Percentiles rank a stretch among this genome's conserved stretches.
phyloP scores from a whole-genome alignment of 2,329 filamentous ascomycete species.

The Botrytis hyacinthi region DNA sequence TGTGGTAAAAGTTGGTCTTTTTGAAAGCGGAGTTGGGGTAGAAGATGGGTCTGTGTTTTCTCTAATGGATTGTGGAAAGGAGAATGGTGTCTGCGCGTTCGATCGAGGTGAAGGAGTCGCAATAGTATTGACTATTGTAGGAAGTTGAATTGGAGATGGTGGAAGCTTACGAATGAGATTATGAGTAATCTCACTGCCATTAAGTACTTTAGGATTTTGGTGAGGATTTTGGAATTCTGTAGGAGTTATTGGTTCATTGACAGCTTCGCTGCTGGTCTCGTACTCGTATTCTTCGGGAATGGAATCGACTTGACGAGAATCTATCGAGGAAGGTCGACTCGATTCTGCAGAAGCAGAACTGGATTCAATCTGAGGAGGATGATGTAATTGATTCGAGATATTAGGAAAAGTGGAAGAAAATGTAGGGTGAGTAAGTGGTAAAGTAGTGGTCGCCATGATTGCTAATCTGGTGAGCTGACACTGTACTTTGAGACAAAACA shows the following conservation, averaged over 20 bases:
- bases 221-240: conserved; percentile 57
- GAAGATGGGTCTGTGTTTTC: background rate
- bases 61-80: conserved; percentile 12
- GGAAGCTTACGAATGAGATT: conserved; percentile 14
- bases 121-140: conserved; percentile 30
- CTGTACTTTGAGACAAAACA: background rate
- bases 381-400: conserved; percentile 14
- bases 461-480: background rate
- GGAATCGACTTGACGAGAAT: conserved; percentile 47
- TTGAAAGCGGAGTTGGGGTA: conserved; percentile 12
- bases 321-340: conserved; percentile 30
- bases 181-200: conserved; percentile 18
- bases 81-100: background rate
- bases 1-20: conserved; percentile 21
- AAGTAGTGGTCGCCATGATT: conserved; percentile 15
- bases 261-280: conserved; percentile 59
- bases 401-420: conserved; percentile 1
- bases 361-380: conserved; percentile 8
- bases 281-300: conserved; percentile 55
- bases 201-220: conserved; percentile 45
- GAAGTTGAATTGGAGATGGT: conserved; percentile 16
- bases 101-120: conserved; percentile 25
- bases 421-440: conserved; percentile 15
- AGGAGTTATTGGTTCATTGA: conserved; percentile 61
- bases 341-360: conserved; percentile 23